Base-by-base conservation (phyloP, 768 basidiomycete genomes). In the Russula olivacea region DNA sequence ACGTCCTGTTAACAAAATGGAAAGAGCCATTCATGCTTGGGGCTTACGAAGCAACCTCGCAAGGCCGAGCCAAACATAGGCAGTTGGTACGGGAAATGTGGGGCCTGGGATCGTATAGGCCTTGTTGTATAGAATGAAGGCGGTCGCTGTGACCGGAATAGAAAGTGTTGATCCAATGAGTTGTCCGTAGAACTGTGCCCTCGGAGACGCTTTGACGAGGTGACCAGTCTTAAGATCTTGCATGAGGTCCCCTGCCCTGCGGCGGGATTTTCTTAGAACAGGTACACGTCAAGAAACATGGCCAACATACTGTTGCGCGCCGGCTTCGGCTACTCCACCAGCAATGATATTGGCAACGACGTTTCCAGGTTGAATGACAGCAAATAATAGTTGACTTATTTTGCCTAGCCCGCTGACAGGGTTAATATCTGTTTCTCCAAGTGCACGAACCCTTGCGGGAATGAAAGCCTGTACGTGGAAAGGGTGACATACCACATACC, bases 281-380 rank as follows among this genome's bases (percentile, higher is more conserved):
- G 49, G 21, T 30, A 40, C 19, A 59, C 43, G 36, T 49, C 19
- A 45, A 3, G 36, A 48, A 23, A 25, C 63, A 71, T 85, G 65
- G 71, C 23, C 14, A 2, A 60, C 63, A 9, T 59, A 92, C 89
- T 95, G 93, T 74, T 87, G 88, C 30, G 93, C 93, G n/a, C 93
- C 93, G 41, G 93, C 93, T 76, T 95, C 94, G 2, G 93, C 89
- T n/a, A 97, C 92, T 34, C 93, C 94, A 4, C 95, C 95, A 2
- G 96, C 96, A 50, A 98, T 92, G 70, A 98, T 90, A 71, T 98
- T 98, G 1, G 96, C 96, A n/a, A 97, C 92, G 21, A 97, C 85
- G 70, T 96, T 96, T 25, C 92, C 91, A 2, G 94, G 93, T 71
- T 95, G 93, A 45, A 97, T 82, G 79, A 95, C 88, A 8, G 94